Conservation (phyloP, 306 rosid genomes). For the Prunus mira region DNA sequence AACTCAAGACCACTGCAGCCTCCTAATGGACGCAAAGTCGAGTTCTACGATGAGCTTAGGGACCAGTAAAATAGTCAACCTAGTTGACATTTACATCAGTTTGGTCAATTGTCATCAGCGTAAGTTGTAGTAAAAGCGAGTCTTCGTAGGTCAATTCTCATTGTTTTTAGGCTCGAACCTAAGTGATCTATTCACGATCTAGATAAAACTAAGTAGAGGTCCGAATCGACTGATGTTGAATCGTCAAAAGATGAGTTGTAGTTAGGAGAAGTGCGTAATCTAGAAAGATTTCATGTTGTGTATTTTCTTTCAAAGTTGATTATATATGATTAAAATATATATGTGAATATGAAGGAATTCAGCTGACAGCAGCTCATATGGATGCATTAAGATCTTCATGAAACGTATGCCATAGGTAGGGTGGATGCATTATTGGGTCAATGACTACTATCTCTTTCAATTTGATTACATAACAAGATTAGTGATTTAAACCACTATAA, state of each 20-base stretch:
- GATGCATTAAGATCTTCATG: not conserved
- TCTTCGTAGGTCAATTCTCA: not conserved
- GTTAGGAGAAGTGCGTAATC: not conserved
- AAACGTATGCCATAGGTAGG: not conserved
- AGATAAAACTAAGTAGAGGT: not conserved
- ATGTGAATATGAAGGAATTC: not conserved
- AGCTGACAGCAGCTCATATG: not conserved
- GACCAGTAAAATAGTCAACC: not conserved
- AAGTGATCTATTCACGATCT: not conserved
- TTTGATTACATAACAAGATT: not conserved
- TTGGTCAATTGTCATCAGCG: too few species aligned
- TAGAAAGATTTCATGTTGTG: not conserved
- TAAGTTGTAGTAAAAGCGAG: not conserved
- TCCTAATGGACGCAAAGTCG: slow-evolving; percentile 60
- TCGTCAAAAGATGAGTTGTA: not conserved
- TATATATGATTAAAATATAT: not conserved
- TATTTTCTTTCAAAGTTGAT: not conserved
- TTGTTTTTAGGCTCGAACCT: not conserved
- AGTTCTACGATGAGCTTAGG: slow-evolving; percentile 24
- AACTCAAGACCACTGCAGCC: slow-evolving; percentile 74
- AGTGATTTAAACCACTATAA: not conserved
- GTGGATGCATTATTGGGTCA: not conserved
- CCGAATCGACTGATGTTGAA: not conserved
- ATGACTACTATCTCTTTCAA: not conserved
- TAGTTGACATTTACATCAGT: not conserved